Conservation (phyloP, 2,329 filamentous ascomycete species). For the Tolypocladium guangdongense region DNA sequence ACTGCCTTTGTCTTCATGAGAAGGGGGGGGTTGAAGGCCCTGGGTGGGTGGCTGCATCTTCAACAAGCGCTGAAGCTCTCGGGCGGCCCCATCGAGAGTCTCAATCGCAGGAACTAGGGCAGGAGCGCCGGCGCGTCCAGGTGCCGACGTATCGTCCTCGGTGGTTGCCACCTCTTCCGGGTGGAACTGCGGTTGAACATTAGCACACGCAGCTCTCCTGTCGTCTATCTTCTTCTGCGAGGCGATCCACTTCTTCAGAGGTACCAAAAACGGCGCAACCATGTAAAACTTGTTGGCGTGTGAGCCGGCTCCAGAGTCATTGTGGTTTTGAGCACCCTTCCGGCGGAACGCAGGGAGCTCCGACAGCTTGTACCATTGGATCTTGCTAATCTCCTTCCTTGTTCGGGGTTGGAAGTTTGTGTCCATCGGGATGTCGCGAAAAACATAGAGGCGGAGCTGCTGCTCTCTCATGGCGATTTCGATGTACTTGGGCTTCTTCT, state of each 20-base stretch:
- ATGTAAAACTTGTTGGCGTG: conserved; percentile 92
- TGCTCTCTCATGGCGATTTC: conserved; percentile 86
- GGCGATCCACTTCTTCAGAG: conserved; percentile 82
- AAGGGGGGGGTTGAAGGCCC: conserved; percentile 26
- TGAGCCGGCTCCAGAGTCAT: conserved; percentile 41
- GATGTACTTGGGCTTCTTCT: conserved; percentile 68
- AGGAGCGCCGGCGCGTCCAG: conserved; percentile 23
- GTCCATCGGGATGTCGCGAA: conserved; percentile 77
- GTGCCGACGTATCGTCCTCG: conserved; percentile 47
- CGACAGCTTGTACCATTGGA: conserved; percentile 85
- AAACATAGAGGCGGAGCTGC: conserved; percentile 85
- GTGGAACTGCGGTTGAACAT: conserved; percentile 25
- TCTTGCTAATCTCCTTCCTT: conserved; percentile 94
- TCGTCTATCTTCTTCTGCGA: conserved; percentile 67
- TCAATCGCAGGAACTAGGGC: conserved; percentile 28
- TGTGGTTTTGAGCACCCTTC: conserved; percentile 47
- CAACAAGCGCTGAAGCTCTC: conserved; percentile 42
- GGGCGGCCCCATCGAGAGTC: conserved; percentile 38
- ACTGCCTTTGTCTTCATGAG: conserved; percentile 34
- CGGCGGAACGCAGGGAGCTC: conserved; percentile 77
- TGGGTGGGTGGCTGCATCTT: conserved; percentile 44
- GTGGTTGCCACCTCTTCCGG: conserved; percentile 48
- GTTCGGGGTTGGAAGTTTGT: conserved; percentile 83
- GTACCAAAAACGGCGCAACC: conserved; percentile 85
- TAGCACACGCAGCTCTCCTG: conserved; percentile 30